phyloP scores from a whole-genome alignment of 257 asterid species.

The Ligustrum vulgare region DNA sequence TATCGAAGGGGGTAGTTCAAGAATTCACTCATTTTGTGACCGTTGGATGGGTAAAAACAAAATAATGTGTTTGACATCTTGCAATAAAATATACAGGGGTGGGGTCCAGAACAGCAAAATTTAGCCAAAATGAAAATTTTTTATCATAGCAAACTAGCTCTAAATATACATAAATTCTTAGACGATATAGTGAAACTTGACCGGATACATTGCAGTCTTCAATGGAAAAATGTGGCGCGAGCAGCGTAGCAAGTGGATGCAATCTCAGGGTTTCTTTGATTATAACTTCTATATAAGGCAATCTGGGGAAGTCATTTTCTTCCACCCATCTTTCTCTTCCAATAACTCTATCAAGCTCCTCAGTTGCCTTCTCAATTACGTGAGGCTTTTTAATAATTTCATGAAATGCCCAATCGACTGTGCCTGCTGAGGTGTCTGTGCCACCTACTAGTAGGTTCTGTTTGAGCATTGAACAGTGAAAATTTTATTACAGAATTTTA shows the following conservation, averaged over 20 bases:
- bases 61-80: too few species aligned
- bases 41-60: too few species aligned
- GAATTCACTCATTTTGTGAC: too few species aligned
- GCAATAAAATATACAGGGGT: too few species aligned
- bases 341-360: slow-evolving; percentile 32
- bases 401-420: slow-evolving; percentile 36
- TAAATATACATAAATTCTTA: too few species aligned
- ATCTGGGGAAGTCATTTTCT: slow-evolving; percentile 30
- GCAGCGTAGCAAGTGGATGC: slow-evolving; percentile 32
- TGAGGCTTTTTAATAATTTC: slow-evolving; percentile 32
- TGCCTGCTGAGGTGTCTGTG: slow-evolving; percentile 27
- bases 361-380: slow-evolving; percentile 30
- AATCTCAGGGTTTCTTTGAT: slow-evolving; percentile 40
- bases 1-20: too few species aligned
- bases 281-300: slow-evolving; percentile 38
- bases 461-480: too few species aligned
- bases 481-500: too few species aligned
- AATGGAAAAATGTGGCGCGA: slow-evolving; percentile 25
- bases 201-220: slow-evolving; percentile 28
- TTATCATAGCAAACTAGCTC: too few species aligned
- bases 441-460: slow-evolving; percentile 30
- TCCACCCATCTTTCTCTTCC: slow-evolving; percentile 44
- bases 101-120: too few species aligned
- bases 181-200: not conserved
- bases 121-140: too few species aligned